Evolutionary conservation across 2,329 filamentous ascomycete genomes (phyloP).

Genomic region (Fusarium protoensiforme): DNA sequence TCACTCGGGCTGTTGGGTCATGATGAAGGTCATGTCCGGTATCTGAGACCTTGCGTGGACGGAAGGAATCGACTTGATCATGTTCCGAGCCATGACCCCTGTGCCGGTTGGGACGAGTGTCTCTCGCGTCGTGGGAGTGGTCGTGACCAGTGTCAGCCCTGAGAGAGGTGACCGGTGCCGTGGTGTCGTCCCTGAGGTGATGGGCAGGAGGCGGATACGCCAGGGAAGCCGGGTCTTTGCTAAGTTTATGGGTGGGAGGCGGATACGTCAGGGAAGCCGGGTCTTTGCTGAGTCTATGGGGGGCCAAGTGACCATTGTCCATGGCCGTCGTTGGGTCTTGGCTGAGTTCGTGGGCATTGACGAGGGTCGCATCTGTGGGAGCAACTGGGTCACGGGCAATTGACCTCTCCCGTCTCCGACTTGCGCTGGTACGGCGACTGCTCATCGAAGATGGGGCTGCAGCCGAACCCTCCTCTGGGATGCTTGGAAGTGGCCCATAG

Average conservation of each 20-base stretch:
- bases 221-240: conserved; percentile 11
- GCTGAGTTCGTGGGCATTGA: conserved; percentile 16
- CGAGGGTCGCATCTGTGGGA: conserved; percentile 17
- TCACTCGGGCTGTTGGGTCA: conserved; percentile 8
- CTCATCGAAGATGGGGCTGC: neutral
- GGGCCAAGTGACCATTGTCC: neutral
- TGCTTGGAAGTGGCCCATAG: conserved; percentile 20
- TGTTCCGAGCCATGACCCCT: conserved; percentile 20
- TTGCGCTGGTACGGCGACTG: conserved; percentile 1
- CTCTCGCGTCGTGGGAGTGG: conserved; percentile 15
- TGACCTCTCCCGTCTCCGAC: conserved; percentile 21
- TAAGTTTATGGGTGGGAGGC: conserved; percentile 19
- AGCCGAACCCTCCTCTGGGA: conserved; percentile 28
- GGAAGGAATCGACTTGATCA: conserved; percentile 12
- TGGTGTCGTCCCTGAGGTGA: conserved; percentile 23
- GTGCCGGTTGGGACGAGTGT: neutral
- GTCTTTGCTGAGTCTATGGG: conserved; percentile 19
- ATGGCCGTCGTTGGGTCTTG: conserved; percentile 14
- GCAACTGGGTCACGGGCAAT: conserved; percentile 18
- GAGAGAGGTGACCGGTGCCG: conserved; percentile 16
- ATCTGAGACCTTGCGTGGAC: neutral
- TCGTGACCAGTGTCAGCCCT: conserved; percentile 22
- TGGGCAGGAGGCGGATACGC: conserved; percentile 26
- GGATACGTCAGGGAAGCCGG: conserved; percentile 9
- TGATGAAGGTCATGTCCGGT: conserved; percentile 29